Evolutionary conservation across 495 filamentous ascomycete species (phyloP).

Genomic region (Staphylotrichum longicolle): DNA sequence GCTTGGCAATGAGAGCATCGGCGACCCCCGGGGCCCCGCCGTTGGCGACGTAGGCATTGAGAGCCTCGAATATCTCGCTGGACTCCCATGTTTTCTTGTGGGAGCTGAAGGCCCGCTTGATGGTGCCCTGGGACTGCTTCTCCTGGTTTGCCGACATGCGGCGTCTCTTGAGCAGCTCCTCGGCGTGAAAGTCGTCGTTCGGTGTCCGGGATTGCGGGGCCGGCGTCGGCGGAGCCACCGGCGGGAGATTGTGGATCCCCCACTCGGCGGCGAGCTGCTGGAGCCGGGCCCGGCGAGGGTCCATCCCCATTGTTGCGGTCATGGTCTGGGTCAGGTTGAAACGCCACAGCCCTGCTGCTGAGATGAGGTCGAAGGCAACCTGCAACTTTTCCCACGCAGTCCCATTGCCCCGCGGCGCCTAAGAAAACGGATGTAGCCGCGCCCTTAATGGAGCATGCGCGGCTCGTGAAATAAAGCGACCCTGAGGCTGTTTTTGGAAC

Average conservation of each 20-base stretch:
- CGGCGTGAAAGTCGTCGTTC: slow-evolving; percentile 43
- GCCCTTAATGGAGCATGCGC: neutral
- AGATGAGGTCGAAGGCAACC: neutral
- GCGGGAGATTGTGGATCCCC: slow-evolving; percentile 32
- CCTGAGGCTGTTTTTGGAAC: neutral
- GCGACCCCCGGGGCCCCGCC: slow-evolving; percentile 46
- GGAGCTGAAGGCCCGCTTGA: slow-evolving; percentile 46
- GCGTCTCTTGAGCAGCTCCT: slow-evolving; percentile 46
- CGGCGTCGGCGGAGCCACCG: slow-evolving; percentile 27
- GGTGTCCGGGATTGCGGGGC: slow-evolving; percentile 33
- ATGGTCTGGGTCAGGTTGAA: slow-evolving; percentile 10
- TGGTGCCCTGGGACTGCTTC: slow-evolving; percentile 33
- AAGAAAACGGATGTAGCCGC: too few species aligned
- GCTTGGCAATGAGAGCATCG: slow-evolving; percentile 46
- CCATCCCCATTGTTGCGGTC: slow-evolving; percentile 25
- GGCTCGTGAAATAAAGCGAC: neutral
- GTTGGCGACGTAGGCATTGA: slow-evolving; percentile 42
- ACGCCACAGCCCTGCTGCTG: neutral
- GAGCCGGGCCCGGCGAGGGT: slow-evolving; percentile 38
- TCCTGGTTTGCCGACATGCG: slow-evolving; percentile 33
- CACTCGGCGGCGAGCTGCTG: slow-evolving; percentile 38
- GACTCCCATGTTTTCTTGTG: slow-evolving; percentile 50
- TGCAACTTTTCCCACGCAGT: neutral
- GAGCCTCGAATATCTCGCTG: slow-evolving; percentile 46
- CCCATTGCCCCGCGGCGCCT: neutral